A percentile compares a stretch with the other conserved stretches of the same genome.
phyloP scores from a whole-genome alignment of 2,329 filamentous ascomycete genomes.

The Hypoxylon sp. region DNA sequence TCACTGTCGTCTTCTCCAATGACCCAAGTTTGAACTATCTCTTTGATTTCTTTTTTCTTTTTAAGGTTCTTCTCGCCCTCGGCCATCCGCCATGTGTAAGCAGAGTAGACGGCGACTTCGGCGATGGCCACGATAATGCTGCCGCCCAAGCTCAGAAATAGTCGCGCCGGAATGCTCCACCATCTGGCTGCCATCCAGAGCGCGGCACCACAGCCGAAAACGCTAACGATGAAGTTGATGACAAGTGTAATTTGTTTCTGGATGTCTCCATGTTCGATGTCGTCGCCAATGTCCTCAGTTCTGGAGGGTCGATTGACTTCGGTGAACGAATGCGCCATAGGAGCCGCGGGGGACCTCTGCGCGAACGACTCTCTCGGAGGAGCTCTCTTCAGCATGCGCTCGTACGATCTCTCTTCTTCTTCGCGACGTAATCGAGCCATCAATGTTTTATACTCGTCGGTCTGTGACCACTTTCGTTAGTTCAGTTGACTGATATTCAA shows the following conservation, averaged over 20 bases:
- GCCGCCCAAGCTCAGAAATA: slow-evolving; percentile 79
- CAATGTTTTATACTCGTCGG: slow-evolving; percentile 84
- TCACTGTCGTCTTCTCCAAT: slow-evolving; percentile 59
- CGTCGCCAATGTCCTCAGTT: slow-evolving; percentile 63
- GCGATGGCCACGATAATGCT: slow-evolving; percentile 78
- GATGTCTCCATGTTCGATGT: slow-evolving; percentile 77
- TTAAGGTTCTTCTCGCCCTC: slow-evolving; percentile 75
- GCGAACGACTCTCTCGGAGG: slow-evolving; percentile 69
- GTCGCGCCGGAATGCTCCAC: slow-evolving; percentile 78
- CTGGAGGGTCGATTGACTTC: slow-evolving; percentile 64
- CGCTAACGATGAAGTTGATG: slow-evolving; percentile 89
- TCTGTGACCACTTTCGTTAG: slow-evolving; percentile 61
- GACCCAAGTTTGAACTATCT: slow-evolving; percentile 80
- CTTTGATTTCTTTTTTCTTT: slow-evolving; percentile 72
- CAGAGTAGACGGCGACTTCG: slow-evolving; percentile 82
- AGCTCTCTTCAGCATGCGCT: slow-evolving; percentile 79
- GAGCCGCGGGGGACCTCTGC: slow-evolving; percentile 68
- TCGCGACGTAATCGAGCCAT: slow-evolving; percentile 88
- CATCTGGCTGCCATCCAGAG: slow-evolving; percentile 83
- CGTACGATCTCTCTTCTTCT: slow-evolving; percentile 85
- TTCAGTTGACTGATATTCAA: slow-evolving; percentile 12
- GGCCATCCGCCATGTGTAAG: slow-evolving; percentile 78
- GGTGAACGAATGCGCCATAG: slow-evolving; percentile 67
- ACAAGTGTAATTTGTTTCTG: slow-evolving; percentile 87
- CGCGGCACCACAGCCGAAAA: slow-evolving; percentile 81